phyloP scores from a whole-genome alignment of 2,329 filamentous ascomycete genomes.

The Myriangium duriaei region DNA sequence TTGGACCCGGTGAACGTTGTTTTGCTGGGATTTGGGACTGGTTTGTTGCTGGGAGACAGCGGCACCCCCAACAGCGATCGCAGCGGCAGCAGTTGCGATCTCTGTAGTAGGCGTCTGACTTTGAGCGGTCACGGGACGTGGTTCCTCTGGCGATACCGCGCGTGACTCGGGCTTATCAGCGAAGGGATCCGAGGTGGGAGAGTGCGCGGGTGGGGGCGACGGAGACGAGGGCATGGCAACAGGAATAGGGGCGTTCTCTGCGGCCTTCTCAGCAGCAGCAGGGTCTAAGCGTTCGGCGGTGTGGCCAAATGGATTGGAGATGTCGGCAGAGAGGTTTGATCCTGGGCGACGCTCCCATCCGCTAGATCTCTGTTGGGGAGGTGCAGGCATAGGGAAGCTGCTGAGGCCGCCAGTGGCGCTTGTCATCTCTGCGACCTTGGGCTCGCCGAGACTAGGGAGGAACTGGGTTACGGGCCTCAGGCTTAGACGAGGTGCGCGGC shows the following conservation, averaged over 20 bases:
- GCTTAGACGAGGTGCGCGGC: slow-evolving; percentile 65
- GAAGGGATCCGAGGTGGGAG: slow-evolving; percentile 19
- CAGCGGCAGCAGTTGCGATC: slow-evolving; percentile 22
- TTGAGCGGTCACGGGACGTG: slow-evolving; percentile 15
- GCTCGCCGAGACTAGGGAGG: slow-evolving; percentile 49
- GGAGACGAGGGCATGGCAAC: slow-evolving; percentile 1
- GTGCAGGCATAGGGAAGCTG: slow-evolving; percentile 10
- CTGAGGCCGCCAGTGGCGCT: slow-evolving; percentile 17
- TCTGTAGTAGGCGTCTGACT: slow-evolving; percentile 16
- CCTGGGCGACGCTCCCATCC: slow-evolving; percentile 28
- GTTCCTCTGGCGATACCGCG: slow-evolving; percentile 13
- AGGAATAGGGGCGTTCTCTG: slow-evolving; percentile 14
- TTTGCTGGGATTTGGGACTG: slow-evolving; percentile 20
- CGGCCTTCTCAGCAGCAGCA: slow-evolving; percentile 17
- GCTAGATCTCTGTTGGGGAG: slow-evolving; percentile 19
- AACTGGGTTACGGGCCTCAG: slow-evolving; percentile 77
- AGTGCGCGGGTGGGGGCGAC: slow-evolving; percentile 9
- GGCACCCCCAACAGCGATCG: slow-evolving; percentile 26
- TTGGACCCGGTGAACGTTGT: slow-evolving; percentile 80
- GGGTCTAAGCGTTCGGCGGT: slow-evolving; percentile 25
- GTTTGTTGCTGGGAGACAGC: slow-evolving; percentile 29
- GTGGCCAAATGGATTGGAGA: slow-evolving; percentile 26
- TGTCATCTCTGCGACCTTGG: slow-evolving; percentile 26
- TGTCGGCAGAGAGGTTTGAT: slow-evolving; percentile 19
- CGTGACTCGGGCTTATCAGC: slow-evolving; percentile 10